Percentiles rank a stretch among this genome's conserved stretches.
These are phyloP conservation scores for Sapria himalayana DNA, from an alignment of 345 rosid genomes.

Conservation along the genomic window DNA sequence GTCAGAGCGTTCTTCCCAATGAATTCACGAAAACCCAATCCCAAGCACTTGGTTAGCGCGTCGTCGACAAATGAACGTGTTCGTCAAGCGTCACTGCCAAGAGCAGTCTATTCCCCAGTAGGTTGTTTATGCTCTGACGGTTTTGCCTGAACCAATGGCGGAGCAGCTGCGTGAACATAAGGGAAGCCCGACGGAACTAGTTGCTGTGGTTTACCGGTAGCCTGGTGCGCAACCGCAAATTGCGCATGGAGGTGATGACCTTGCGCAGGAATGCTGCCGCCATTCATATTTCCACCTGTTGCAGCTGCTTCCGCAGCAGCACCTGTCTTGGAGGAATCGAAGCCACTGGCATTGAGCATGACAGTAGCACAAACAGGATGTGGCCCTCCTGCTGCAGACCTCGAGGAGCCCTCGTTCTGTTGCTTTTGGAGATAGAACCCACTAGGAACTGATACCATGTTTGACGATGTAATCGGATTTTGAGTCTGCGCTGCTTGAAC, in stretches of 20 bases:
- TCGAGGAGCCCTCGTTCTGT: conserved; percentile 22
- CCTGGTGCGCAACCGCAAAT: conserved; percentile 22
- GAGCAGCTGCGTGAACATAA: conserved; percentile 32
- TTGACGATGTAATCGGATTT: conserved; percentile 18
- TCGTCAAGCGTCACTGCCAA: too few relatives aligned
- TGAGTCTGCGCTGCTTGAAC: conserved; percentile 41
- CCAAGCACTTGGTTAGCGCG: too few relatives aligned
- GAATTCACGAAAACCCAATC: too few relatives aligned
- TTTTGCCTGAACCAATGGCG: conserved; percentile 49
- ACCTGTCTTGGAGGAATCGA: conserved; percentile 61
- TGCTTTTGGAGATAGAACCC: conserved; percentile 58
- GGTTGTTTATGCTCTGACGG: conserved; percentile 78
- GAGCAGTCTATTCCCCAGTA: conserved; percentile 73
- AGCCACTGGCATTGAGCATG: conserved; percentile 16
- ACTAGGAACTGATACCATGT: conserved; percentile 16
- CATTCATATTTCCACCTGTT: conserved; percentile 47
- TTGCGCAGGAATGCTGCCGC: conserved; percentile 31
- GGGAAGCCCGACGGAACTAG: conserved; percentile 38
- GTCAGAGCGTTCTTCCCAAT: too few relatives aligned
- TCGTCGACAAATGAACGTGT: too few relatives aligned
- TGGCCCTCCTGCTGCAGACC: conserved; percentile 31
- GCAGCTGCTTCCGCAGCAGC: conserved; percentile 28
- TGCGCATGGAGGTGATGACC: conserved; percentile 23
- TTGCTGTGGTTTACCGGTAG: conserved; percentile 46
- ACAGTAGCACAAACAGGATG: conserved; percentile 31